These are phyloP conservation scores for Neltuma alba DNA, from an alignment of 306 rosid genomes.

Conservation along the genomic window DNA sequence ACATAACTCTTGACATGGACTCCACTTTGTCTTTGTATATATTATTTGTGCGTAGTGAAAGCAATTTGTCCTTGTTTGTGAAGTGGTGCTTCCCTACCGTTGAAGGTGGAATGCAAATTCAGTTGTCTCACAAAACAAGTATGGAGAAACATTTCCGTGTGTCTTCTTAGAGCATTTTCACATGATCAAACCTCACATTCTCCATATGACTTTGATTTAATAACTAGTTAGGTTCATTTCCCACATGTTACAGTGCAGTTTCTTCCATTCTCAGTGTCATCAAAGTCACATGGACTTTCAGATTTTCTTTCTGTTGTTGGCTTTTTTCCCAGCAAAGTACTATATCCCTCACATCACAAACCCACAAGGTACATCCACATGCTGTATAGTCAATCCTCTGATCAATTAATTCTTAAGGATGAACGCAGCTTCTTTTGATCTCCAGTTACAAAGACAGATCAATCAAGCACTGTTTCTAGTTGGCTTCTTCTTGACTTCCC, in stretches of 20 bases:
- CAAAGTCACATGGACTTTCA: not conserved
- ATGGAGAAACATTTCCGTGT: not conserved
- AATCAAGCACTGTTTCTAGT: not conserved
- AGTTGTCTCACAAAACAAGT: not conserved
- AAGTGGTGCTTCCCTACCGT: not conserved
- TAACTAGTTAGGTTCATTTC: not conserved
- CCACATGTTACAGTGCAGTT: not conserved
- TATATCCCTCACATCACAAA: not conserved
- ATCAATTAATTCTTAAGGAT: not conserved
- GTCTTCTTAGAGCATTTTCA: not conserved
- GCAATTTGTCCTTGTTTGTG: not conserved
- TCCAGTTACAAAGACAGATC: not conserved
- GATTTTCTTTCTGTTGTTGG: not conserved
- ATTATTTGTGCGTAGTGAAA: too few relatives aligned
- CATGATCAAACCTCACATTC: not conserved
- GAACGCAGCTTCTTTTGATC: not conserved
- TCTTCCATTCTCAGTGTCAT: not conserved
- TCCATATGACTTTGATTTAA: not conserved
- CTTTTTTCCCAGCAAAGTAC: not conserved
- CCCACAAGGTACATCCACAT: not conserved
- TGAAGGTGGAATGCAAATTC: not conserved
- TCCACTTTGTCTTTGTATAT: not conserved
- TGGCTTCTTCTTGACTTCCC: constrained; percentile 5
- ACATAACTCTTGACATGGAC: not conserved
- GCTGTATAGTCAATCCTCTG: not conserved